phyloP scores from a whole-genome alignment of 495 filamentous ascomycete species.

The Talaromyces trachyspermus region DNA sequence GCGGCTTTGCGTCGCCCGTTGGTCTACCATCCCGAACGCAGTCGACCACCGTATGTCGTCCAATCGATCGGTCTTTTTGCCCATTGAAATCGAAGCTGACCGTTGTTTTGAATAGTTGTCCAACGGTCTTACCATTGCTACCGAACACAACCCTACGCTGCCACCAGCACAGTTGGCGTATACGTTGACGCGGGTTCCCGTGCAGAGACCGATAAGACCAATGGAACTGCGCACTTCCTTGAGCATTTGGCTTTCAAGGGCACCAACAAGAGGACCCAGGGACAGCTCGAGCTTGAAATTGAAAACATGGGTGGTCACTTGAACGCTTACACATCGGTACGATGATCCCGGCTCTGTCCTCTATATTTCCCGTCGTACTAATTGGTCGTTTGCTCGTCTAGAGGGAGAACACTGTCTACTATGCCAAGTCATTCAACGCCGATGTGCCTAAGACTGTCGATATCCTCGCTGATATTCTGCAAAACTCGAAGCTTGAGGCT shows the following conservation, averaged over 20 bases:
- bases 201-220: slow-evolving; percentile 96
- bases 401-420: slow-evolving; percentile 99
- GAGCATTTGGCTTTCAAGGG: slow-evolving; percentile 99
- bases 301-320: slow-evolving; percentile 99
- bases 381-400: slow-evolving; percentile 37
- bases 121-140: slow-evolving; percentile 67
- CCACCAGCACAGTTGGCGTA: slow-evolving; percentile 96
- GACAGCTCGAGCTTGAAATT: slow-evolving; percentile 97
- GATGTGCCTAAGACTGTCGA: slow-evolving; percentile 94
- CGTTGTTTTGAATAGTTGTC: slow-evolving; percentile 12
- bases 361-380: slow-evolving; percentile 10
- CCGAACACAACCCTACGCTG: slow-evolving; percentile 98
- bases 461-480: slow-evolving; percentile 97
- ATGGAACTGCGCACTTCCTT: slow-evolving; percentile 98
- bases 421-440: slow-evolving; percentile 96
- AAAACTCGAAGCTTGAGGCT: slow-evolving; percentile 95
- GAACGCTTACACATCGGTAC: slow-evolving; percentile 98
- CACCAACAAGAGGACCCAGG: slow-evolving; percentile 84
- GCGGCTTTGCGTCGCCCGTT: slow-evolving; percentile 83
- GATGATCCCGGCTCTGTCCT: slow-evolving; percentile 25
- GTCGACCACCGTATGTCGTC: slow-evolving; percentile 66
- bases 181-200: slow-evolving; percentile 99
- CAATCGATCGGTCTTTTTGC: not conserved
- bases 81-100: not conserved
- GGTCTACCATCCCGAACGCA: slow-evolving; percentile 70